Evolutionary conservation across 306 rosid species (phyloP).

Genomic region (Prunus dulcis): DNA sequence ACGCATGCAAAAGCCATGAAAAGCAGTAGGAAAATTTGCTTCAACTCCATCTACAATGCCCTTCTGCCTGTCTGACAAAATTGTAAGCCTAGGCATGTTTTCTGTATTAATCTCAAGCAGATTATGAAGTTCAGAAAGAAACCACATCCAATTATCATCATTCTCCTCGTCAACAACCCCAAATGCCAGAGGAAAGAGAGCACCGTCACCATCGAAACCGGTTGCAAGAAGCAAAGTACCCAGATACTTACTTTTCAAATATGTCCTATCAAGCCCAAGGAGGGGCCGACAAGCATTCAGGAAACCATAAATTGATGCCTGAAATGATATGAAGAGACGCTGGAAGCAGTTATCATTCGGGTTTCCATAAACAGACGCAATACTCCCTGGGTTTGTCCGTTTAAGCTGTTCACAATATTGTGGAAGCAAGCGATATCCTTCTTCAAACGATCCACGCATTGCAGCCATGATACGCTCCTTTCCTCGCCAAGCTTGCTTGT

Average conservation of each 20-base stretch:
- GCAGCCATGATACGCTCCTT: constrained; percentile 95
- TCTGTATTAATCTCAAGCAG: constrained; percentile 80
- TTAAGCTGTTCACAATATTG: constrained; percentile 81
- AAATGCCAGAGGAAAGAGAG: constrained; percentile 80
- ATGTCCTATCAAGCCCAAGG: constrained; percentile 76
- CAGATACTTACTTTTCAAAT: constrained; percentile 74
- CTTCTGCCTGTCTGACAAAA: constrained; percentile 79
- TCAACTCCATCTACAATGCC: constrained; percentile 82
- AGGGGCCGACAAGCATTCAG: constrained; percentile 83
- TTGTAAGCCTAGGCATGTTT: constrained; percentile 91
- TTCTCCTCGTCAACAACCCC: constrained; percentile 90
- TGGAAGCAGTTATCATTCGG: constrained; percentile 67
- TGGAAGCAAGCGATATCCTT: constrained; percentile 85
- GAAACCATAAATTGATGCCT: constrained; percentile 83
- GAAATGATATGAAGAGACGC: constrained; percentile 78
- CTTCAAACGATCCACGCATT: constrained; percentile 91
- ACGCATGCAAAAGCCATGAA: constrained; percentile 89
- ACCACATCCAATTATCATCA: constrained; percentile 92
- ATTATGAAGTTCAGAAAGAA: constrained; percentile 75
- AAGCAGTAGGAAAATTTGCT: constrained; percentile 77
- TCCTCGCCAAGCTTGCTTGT: constrained; percentile 95
- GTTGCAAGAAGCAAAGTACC: constrained; percentile 80
- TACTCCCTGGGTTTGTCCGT: constrained; percentile 76
- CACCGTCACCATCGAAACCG: constrained; percentile 79
- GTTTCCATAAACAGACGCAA: constrained; percentile 74